Base-by-base conservation (phyloP, 1,284 basidiomycete genomes). In the Chiua sp. region DNA sequence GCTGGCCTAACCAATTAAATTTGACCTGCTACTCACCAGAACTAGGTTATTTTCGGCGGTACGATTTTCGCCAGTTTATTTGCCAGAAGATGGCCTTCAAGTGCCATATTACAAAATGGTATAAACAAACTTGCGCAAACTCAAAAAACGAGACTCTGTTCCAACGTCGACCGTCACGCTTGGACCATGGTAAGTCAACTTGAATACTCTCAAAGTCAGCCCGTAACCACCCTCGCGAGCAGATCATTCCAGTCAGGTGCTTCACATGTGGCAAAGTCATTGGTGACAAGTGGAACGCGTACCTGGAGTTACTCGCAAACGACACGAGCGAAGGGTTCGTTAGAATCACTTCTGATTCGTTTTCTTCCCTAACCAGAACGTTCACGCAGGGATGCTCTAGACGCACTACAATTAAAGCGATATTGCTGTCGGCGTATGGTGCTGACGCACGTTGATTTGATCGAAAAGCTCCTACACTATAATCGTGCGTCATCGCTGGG, bases 341-440 rank as follows among this genome's bases (percentile, higher is more conserved):
- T 7, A 32, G 2, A 47, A 50, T 35, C n/a, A 1, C 42, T 7
- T 10, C 32, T 32, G 32, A 32, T 37, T 16, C 15, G 16, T 16
- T 20, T 35, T 39, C 8, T 55, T 15, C 8, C 47, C 42, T 12
- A 26, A 35, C 51, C 13, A n/a, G n/a, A 13, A 12, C 11, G 42
- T 42, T 20, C 57, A 1, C n/a, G n/a, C 65, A 94, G 96, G 67
- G 95, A 98, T 62, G 96, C 96, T 12, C 84, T 98, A 55, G 96
- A 98, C 66, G 89, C 92, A 68, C 82, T 98, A 7, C 92, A 96
- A 65, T 80, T 98, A 58, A 96, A 94, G 77, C 82, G 97, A 60
- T 98, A 98, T 77, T 98, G 96, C 78, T 98, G 97, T 78, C 85
- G 97, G 51, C 86, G 97, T 57, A 99, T 99, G 97, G 94, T 99